Base-by-base conservation (phyloP, 495 filamentous ascomycete species). In the Neurospora sp. region DNA sequence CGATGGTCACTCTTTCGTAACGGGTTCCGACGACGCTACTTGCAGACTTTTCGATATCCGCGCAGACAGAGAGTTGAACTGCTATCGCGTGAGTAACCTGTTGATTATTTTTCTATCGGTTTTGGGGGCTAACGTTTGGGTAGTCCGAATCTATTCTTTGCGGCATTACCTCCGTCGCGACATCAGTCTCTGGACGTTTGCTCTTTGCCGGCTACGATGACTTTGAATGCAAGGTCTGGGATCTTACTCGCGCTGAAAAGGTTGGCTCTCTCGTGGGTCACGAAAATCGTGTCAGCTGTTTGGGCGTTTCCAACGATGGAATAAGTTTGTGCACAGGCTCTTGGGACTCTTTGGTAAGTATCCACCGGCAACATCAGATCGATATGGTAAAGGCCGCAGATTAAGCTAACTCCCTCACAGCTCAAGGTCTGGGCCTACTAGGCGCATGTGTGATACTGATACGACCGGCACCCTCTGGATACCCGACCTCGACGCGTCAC, bases 211-310 rank as follows among this genome's bases (percentile, higher is more conserved):
- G 96, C 73, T 99, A 99, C 80, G 96, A 99, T 78, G 96, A 99
- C 79, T 99, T 98, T 79, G 96, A 99, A 84, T 99, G 96, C 92
- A 99, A 99, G 91, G 96, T 99, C 46, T 99, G 96, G 96, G 96
- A 99, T 86, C 89, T 96, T 71, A 92, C 97, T 48, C 93, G 96
- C 72, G 96, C 95, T 69, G 96, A 99, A 81, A 96, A 97, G 83
- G 94, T 99, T 72, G 96, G 96, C 77, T 97, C 94, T 48, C 86
- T 99, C 69, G 94, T 94, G 76, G 96, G 96, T 74, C 96, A 99
- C 82, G 96, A 99, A 82, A 99, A 99, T 85, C 92, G 96, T 74
- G 96, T 99, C 76, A 98, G 95, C 89, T 99, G 96, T 79, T 84
- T 99, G 75, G 96, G 96, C 73, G 96, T 99, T 78, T 98, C 94